These are phyloP conservation scores for Arachis hypogaea DNA, from an alignment of 306 rosid species.

Conservation along the genomic window DNA sequence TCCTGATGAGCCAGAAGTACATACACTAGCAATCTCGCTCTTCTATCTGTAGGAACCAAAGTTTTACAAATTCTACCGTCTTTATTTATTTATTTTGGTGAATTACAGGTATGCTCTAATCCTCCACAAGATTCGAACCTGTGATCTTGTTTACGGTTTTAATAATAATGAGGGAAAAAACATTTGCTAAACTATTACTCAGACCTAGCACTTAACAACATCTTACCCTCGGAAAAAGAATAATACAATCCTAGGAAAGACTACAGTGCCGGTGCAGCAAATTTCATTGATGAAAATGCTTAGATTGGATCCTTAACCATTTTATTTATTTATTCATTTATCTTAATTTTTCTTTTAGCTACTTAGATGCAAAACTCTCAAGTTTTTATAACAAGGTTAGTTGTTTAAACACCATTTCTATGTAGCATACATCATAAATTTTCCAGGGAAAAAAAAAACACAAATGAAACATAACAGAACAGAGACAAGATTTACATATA, in stretches of 20 bases:
- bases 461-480: slow-evolving; percentile 25
- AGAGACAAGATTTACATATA: slow-evolving; percentile 37
- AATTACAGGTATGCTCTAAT: too few species aligned
- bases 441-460: background rate
- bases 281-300: slow-evolving; percentile 1
- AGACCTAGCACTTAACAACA: background rate
- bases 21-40: background rate
- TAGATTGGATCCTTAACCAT: background rate
- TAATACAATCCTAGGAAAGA: background rate
- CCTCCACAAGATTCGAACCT: too few species aligned
- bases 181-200: background rate
- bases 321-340: background rate
- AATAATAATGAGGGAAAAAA: too few species aligned
- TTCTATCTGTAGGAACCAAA: background rate
- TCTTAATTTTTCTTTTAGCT: slow-evolving; percentile 18
- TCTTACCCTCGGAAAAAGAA: background rate
- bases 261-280: slow-evolving; percentile 1
- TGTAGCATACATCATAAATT: slow-evolving; percentile 12
- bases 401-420: slow-evolving; percentile 26
- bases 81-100: too few species aligned
- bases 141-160: too few species aligned
- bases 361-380: slow-evolving; percentile 13
- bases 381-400: background rate
- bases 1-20: background rate
- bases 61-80: background rate